phyloP scores from a whole-genome alignment of 352 stramenopile genomes.

The Salisapilia sapeloensis region DNA sequence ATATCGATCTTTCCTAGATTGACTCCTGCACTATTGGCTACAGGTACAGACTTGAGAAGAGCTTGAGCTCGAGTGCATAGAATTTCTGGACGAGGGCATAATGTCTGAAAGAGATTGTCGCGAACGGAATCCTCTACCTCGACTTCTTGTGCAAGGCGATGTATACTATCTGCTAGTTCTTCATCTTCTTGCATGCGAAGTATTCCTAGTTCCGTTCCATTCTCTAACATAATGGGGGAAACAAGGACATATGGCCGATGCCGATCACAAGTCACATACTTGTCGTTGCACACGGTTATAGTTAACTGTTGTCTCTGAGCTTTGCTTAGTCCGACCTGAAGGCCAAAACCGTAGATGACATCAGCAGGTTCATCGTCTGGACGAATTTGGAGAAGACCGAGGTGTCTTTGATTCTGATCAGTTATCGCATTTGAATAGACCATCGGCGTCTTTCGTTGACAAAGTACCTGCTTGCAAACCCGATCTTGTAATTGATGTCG shows the following conservation, averaged over 20 bases:
- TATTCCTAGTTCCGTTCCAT: conserved; percentile 14
- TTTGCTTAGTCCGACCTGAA: conserved; percentile 14
- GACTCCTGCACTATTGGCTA: conserved; percentile 12
- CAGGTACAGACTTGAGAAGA: conserved; percentile 21
- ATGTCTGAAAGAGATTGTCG: conserved; percentile 23
- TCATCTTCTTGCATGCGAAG: conserved; percentile 38
- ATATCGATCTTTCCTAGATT: conserved; percentile 28
- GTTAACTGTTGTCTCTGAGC: conserved; percentile 22
- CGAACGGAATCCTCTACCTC: conserved; percentile 32
- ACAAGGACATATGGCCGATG: conserved; percentile 23
- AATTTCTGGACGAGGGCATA: conserved; percentile 34
- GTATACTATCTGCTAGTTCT: conserved; percentile 50
- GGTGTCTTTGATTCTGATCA: conserved; percentile 5
- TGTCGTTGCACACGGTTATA: conserved; percentile 23
- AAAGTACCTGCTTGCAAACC: conserved; percentile 17
- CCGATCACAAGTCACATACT: conserved; percentile 33
- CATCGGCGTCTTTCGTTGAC: conserved; percentile 16
- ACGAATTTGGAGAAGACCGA: conserved; percentile 30
- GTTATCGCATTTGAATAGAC: conserved; percentile 35
- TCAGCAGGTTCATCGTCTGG: conserved; percentile 34
- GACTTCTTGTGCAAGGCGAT: conserved; percentile 22
- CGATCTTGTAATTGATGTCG: conserved; percentile 19
- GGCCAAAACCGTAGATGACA: conserved; percentile 22
- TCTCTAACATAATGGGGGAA: conserved; percentile 31
- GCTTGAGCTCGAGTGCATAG: conserved; percentile 41